Evolutionary conservation across 345 rosid species (phyloP).

Genomic region (Citrus cavaleriei): DNA sequence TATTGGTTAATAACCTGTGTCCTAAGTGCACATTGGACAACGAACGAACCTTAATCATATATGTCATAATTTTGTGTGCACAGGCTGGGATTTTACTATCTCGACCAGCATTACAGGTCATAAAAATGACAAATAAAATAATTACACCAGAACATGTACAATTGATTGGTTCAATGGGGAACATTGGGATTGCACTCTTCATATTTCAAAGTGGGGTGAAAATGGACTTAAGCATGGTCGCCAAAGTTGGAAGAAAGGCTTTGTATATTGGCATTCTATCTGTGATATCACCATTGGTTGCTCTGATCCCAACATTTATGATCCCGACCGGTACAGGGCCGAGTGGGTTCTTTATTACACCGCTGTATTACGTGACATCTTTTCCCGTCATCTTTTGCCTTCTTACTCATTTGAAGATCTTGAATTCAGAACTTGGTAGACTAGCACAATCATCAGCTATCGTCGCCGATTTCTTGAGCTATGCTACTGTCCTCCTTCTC

Average conservation of each 20-base stretch:
- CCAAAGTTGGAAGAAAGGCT: slow-evolving; percentile 11
- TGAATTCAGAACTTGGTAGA: slow-evolving; percentile 26
- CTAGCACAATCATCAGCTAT: slow-evolving; percentile 13
- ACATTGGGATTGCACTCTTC: slow-evolving; percentile 17
- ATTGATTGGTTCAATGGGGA: slow-evolving; percentile 2
- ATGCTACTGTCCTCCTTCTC: fast-evolving
- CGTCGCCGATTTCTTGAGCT: not conserved
- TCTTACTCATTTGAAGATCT: slow-evolving; percentile 13
- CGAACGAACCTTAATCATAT: not conserved
- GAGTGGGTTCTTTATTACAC: not conserved
- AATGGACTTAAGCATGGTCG: slow-evolving; percentile 14
- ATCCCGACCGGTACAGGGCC: no score
- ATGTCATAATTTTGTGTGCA: not conserved
- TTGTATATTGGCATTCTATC: slow-evolving; percentile 6
- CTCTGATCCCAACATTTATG: not conserved
- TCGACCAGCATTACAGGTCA: not conserved
- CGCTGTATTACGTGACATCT: not conserved
- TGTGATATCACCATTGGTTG: not conserved
- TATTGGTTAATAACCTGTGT: no score
- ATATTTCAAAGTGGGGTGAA: slow-evolving; percentile 25
- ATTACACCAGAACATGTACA: not conserved
- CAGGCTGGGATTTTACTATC: not conserved
- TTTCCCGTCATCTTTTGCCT: slow-evolving; percentile 20
- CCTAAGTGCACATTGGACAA: no score
- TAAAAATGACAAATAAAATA: not conserved